These are phyloP conservation scores for Solanum peruvianum DNA, from an alignment of 257 asterid genomes.

Conservation along the genomic window DNA sequence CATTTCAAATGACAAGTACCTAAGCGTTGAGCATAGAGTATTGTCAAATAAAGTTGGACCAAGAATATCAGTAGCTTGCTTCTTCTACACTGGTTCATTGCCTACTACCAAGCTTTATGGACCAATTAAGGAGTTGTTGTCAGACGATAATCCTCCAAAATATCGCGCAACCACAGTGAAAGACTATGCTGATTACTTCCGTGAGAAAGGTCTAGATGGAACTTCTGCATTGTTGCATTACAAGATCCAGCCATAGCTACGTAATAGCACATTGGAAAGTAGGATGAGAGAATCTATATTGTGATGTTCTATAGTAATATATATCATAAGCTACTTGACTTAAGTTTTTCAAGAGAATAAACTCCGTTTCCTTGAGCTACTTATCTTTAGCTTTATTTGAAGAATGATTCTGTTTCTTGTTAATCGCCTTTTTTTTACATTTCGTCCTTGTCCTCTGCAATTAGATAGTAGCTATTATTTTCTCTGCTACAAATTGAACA, in stretches of 20 bases:
- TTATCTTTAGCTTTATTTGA: not conserved
- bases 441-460: not conserved
- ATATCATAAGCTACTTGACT: not conserved
- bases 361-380: no score
- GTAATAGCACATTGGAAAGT: not conserved
- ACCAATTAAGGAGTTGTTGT: slow-evolving; percentile 38
- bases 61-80: slow-evolving; percentile 40
- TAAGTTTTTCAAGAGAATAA: no score
- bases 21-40: slow-evolving; percentile 38
- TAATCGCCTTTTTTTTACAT: not conserved
- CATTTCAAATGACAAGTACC: slow-evolving; percentile 38
- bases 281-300: not conserved
- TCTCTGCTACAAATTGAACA: not conserved
- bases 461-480: not conserved
- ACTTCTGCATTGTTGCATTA: slow-evolving; percentile 31
- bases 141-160: slow-evolving; percentile 31
- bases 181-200: slow-evolving; percentile 31
- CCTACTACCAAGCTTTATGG: slow-evolving; percentile 28
- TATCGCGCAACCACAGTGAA: slow-evolving; percentile 31
- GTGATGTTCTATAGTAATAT: not conserved
- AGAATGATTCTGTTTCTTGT: not conserved
- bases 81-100: slow-evolving; percentile 33
- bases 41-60: slow-evolving; percentile 28
- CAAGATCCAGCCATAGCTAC: slow-evolving; percentile 9
- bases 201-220: slow-evolving; percentile 36